Conservation (phyloP, 2,329 filamentous ascomycete genomes). For the Alternaria panax region DNA sequence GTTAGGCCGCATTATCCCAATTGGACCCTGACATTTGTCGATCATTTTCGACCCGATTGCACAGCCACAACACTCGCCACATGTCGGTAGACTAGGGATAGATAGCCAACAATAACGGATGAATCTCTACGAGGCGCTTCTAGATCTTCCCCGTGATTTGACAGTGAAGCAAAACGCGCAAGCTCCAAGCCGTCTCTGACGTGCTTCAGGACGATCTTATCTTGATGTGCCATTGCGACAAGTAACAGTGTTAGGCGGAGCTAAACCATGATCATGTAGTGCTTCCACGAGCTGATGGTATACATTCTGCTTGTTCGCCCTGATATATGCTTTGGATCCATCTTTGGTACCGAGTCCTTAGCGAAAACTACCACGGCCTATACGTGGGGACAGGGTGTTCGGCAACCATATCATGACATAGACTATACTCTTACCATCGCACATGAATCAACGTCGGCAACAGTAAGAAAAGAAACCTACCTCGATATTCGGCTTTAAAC, state of each 20-base stretch:
- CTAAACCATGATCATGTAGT: not conserved
- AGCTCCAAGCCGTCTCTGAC: conserved; percentile 16
- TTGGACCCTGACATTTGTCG: conserved; percentile 25
- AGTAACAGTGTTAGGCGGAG: conserved; percentile 1
- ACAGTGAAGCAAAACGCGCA: conserved; percentile 23
- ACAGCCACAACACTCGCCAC: conserved; percentile 21
- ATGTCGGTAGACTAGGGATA: conserved; percentile 2
- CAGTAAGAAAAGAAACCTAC: not conserved
- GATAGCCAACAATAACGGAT: conserved; percentile 18
- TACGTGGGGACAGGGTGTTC: not conserved
- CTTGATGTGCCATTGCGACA: conserved; percentile 16
- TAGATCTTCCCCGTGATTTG: conserved; percentile 11
- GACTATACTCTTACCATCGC: not conserved
- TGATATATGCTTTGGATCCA: not conserved
- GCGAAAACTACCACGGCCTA: not conserved
- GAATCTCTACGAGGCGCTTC: conserved; percentile 6
- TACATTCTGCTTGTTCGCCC: not conserved
- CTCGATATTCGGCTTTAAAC: not conserved
- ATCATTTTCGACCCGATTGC: conserved; percentile 23
- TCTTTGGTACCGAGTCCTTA: not conserved
- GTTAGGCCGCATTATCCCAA: conserved; percentile 14
- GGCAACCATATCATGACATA: not conserved
- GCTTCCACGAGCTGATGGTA: not conserved
- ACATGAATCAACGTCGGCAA: not conserved
- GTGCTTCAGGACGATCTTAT: conserved; percentile 13